Evolutionary conservation across 2,329 filamentous ascomycete genomes (phyloP), one percentile per base, ranked within the genome.

Genomic region (Aspergillus sp.): DNA sequence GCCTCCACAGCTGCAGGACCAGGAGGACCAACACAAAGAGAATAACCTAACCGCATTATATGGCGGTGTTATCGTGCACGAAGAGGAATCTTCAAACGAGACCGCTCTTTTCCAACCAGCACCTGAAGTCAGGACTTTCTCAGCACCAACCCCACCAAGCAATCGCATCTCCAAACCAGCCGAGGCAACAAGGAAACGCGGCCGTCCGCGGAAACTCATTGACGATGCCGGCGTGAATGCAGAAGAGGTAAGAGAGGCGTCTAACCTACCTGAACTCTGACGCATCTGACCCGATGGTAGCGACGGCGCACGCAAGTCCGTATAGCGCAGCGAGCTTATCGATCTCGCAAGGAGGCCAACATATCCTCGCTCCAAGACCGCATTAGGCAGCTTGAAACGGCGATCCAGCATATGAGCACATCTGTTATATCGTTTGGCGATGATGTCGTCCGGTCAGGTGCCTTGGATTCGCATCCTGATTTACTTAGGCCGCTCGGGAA

Each of bases 311-410:
- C 62, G 59, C 66, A 68, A 55, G 66, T 66, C 35, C 65, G 66
- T 35, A 57, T 67, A 39, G 66, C 65, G 15, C 66, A 68, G 58
- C 63, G 65, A 6, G 66, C 66, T 3, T 68, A 68, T 56, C 65
- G 66, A 17, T 68, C 64, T 15, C 64, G 66, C 25, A 67, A 68
- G 43, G 64, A 68, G 55, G 64, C 62, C 4, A 62, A 54, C 33
- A 51, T 65, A 11, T 58, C 60, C n/a, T 55, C 55, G 11, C 58
- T 66, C 12, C 64, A 61, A 21, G 56, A 45, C 25, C 66, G 64
- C 17, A 64, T 68, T 21, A 52, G 56, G 1, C 45, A 62, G 44
- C 33, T 68, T 23, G 66, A 68, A 40, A 37, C 51, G 1, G 52
- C 65, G 0, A 51, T 68, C 3, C 64, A 68, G 52, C 60, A 62